These are phyloP conservation scores for Hypoxylon cercidicola DNA, from an alignment of 495 filamentous ascomycete species.

Conservation along the genomic window DNA sequence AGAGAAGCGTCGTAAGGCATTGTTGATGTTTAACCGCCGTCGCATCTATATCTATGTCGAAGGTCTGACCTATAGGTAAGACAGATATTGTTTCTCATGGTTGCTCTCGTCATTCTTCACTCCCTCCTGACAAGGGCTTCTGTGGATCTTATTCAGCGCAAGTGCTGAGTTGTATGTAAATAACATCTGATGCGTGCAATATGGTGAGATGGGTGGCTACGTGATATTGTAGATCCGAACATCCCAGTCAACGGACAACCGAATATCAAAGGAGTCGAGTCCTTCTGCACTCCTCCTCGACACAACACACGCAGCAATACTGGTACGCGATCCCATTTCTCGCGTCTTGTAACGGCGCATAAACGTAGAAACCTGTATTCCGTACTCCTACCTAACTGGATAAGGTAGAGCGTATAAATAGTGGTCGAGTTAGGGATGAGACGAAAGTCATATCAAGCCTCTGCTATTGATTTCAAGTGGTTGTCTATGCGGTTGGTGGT, in stretches of 20 bases:
- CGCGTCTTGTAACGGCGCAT: not conserved
- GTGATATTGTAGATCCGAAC: constrained; percentile 1
- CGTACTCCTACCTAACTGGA: not conserved
- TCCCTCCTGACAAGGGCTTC: no score
- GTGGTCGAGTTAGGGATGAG: not conserved
- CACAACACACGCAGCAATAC: constrained; percentile 5
- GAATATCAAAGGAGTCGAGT: constrained; percentile 25
- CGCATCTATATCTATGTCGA: no score
- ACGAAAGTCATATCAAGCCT: constrained; percentile 3
- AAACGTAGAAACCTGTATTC: constrained; percentile 4
- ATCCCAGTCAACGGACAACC: constrained; percentile 11
- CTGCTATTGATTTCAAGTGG: constrained; percentile 7
- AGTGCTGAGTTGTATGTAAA: not conserved
- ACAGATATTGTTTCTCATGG: no score
- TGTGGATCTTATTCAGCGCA: no score
- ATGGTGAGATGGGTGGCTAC: not conserved
- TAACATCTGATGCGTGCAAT: not conserved
- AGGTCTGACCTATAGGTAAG: no score
- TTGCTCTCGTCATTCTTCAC: no score
- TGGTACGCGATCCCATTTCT: constrained; percentile 13
- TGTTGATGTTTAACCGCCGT: no score
- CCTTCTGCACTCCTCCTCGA: constrained; percentile 29
- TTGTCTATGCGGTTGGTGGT: no score
- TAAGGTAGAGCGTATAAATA: constrained; percentile 1
- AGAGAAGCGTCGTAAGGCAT: no score